Evolutionary conservation across 805 yeast genomes (phyloP).

Genomic region (Wickerhamomyces queroliae): DNA sequence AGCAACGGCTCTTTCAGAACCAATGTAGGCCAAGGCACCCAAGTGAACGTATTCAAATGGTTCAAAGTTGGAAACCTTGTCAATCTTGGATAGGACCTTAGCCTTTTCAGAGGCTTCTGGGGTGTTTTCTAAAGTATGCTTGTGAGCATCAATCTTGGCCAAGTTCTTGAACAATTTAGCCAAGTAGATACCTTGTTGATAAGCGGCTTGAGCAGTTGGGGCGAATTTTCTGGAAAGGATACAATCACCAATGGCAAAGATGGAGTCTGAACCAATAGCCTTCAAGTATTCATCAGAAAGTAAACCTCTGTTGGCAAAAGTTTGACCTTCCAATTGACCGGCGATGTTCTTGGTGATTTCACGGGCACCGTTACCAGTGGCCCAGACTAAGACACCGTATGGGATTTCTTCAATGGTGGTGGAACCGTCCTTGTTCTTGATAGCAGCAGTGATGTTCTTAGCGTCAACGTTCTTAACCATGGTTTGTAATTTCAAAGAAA

Average conservation of each 20-base stretch:
- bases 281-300: constrained; percentile 77
- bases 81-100: constrained; percentile 25
- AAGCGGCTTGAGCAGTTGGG: constrained; percentile 97
- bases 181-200: constrained; percentile 85
- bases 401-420: constrained; percentile 59
- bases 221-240: constrained; percentile 82
- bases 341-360: constrained; percentile 63
- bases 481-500: constrained; percentile 74
- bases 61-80: constrained; percentile 40
- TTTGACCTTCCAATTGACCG: constrained; percentile 65
- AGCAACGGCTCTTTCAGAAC: constrained; percentile 90
- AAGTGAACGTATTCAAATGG: constrained; percentile 81
- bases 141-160: constrained; percentile 53
- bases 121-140: constrained; percentile 32
- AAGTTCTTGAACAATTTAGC: constrained; percentile 65
- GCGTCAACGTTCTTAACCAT: constrained; percentile 83
- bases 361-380: constrained; percentile 93
- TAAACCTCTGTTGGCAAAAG: constrained; percentile 85
- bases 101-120: constrained; percentile 34
- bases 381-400: constrained; percentile 94
- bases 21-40: constrained; percentile 93
- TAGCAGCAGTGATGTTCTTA: constrained; percentile 62
- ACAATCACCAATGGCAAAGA: constrained; percentile 93
- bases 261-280: constrained; percentile 69
- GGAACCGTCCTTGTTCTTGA: constrained; percentile 61